A percentile compares a stretch with the other conserved stretches of the same genome.
Evolutionary conservation across 2,329 filamentous ascomycete species (phyloP).

Genomic region (Sporothrix sp.): DNA sequence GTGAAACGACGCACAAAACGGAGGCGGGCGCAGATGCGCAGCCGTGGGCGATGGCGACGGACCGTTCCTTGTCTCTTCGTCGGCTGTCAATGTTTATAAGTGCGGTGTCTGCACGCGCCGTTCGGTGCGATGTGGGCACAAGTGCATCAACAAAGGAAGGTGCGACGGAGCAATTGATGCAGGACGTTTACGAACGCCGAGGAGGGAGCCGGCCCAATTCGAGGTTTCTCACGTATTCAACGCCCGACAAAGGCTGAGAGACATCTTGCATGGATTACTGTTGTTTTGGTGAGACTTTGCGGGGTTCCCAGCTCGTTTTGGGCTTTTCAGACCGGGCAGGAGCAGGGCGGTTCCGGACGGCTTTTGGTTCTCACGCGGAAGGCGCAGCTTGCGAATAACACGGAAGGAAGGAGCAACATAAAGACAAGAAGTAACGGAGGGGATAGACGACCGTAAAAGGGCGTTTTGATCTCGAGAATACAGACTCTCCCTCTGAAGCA

Average conservation of each 20-base stretch:
- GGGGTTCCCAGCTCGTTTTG: no score
- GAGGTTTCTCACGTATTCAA: no score
- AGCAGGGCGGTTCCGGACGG: slow-evolving; percentile 1
- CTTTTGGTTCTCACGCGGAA: not conserved
- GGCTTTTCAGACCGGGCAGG: not conserved
- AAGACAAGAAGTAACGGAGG: no score
- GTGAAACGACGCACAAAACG: not conserved
- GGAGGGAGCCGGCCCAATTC: no score
- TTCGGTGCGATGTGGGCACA: not conserved
- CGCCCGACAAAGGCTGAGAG: no score
- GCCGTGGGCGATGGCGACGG: not conserved
- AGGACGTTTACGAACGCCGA: no score
- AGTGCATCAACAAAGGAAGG: not conserved
- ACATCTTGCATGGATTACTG: no score
- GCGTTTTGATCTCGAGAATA: no score
- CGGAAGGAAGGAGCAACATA: not conserved
- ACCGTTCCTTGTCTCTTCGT: not conserved
- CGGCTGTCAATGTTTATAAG: no score
- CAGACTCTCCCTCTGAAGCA: no score
- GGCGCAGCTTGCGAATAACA: not conserved
- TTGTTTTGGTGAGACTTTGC: no score
- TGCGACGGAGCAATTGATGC: no score
- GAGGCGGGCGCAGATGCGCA: not conserved
- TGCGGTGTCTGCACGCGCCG: not conserved
- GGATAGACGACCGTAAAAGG: not conserved